These are phyloP conservation scores for Arctostaphylos glauca DNA, from an alignment of 148 eudicot species.

Conservation along the genomic window DNA sequence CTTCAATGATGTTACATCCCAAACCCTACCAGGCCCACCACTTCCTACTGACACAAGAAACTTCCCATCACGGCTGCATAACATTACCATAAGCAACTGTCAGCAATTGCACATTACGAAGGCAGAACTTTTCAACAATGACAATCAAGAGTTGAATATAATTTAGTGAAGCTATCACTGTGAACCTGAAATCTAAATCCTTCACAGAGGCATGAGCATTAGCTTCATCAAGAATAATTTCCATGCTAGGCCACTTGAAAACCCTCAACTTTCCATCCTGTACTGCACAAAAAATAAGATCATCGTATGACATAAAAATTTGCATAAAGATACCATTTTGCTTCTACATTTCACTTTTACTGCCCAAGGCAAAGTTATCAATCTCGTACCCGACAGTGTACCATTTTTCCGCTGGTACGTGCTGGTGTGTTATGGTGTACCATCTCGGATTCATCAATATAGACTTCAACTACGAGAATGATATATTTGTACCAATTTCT, in stretches of 20 bases:
- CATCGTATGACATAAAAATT: slow-evolving; percentile 25
- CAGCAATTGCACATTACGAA: background rate
- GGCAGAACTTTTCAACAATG: background rate
- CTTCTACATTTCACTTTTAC: background rate
- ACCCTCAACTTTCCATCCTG: slow-evolving; percentile 97
- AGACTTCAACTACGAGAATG: too few relatives aligned
- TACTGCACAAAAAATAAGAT: slow-evolving; percentile 52
- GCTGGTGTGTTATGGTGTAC: too few relatives aligned
- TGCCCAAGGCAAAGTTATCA: too few relatives aligned
- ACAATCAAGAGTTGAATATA: background rate
- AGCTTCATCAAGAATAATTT: slow-evolving; percentile 48
- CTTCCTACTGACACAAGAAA: slow-evolving; percentile 80
- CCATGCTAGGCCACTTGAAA: slow-evolving; percentile 96
- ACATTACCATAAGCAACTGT: slow-evolving; percentile 4
- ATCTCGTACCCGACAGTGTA: too few relatives aligned
- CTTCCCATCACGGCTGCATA: slow-evolving; percentile 82
- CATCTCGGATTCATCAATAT: too few relatives aligned
- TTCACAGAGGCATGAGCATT: slow-evolving; percentile 69
- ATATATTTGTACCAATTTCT: too few relatives aligned
- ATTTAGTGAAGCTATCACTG: background rate
- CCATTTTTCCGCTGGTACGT: too few relatives aligned
- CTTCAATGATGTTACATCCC: slow-evolving; percentile 67
- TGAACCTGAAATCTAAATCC: slow-evolving; percentile 84
- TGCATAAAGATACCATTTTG: slow-evolving; percentile 16
- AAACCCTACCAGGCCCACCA: slow-evolving; percentile 82